A percentile compares a stretch with the other conserved stretches of the same genome.
Conservation (phyloP, 176 grass and related monocot species). For the Avena sativa region DNA sequence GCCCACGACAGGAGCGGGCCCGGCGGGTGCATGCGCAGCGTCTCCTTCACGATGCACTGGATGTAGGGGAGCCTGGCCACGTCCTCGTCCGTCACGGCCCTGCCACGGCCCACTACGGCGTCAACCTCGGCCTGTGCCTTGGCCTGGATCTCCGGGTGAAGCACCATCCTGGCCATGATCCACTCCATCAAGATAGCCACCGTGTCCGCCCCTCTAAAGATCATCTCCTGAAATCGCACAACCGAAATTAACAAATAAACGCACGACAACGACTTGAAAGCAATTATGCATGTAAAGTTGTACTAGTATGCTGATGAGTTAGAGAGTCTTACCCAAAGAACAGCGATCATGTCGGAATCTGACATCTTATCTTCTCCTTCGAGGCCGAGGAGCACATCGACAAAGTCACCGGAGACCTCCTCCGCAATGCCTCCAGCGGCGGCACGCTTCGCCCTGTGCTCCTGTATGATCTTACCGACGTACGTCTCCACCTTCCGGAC, state of each 20-base stretch:
- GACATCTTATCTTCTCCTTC: constrained; percentile 74
- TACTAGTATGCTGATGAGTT: background rate
- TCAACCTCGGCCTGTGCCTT: constrained; percentile 73
- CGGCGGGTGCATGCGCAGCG: constrained; percentile 80
- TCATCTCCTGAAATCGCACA: constrained; percentile 70
- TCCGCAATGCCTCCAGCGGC: background rate
- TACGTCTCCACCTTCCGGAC: constrained; percentile 61
- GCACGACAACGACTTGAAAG: background rate
- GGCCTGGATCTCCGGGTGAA: constrained; percentile 74
- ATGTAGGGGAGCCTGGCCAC: constrained; percentile 65
- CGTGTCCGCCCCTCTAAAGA: constrained; percentile 79
- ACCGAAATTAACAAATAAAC: background rate
- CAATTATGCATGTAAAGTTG: too few relatives aligned
- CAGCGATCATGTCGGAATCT: constrained; percentile 74
- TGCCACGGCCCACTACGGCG: constrained; percentile 39
- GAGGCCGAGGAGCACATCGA: constrained; percentile 67
- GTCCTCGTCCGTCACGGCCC: constrained; percentile 54
- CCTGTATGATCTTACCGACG: constrained; percentile 58
- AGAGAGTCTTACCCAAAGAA: constrained; percentile 73
- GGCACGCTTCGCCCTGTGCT: constrained; percentile 48
- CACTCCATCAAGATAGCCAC: constrained; percentile 85
- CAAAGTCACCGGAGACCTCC: constrained; percentile 51
- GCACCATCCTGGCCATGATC: constrained; percentile 81
- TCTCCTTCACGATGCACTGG: constrained; percentile 74
- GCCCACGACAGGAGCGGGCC: constrained; percentile 92